Percentiles rank a stretch among this genome's conserved stretches.
phyloP scores from a whole-genome alignment of 164 flowering plant species.

The Tinospora cordifolia region DNA sequence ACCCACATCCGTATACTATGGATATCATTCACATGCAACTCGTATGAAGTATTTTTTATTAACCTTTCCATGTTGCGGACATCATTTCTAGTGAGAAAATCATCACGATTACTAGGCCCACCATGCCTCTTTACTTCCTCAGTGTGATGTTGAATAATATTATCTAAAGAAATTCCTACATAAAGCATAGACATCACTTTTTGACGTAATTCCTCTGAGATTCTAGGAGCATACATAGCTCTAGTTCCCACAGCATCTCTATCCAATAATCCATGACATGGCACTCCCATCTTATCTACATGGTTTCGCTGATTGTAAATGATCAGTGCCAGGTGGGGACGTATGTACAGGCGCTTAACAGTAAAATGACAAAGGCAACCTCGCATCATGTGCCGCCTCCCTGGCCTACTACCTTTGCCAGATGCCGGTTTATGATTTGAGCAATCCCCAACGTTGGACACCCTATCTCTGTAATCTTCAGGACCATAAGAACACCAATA shows the following conservation, averaged over 20 bases:
- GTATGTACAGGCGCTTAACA: slow-evolving; percentile 52
- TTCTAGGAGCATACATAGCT: slow-evolving; percentile 54
- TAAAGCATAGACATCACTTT: slow-evolving; percentile 49
- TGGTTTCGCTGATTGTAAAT: slow-evolving; percentile 48
- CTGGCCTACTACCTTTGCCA: slow-evolving; percentile 58
- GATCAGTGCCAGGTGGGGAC: slow-evolving; percentile 49
- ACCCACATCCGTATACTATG: slow-evolving; percentile 39
- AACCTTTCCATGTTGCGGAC: slow-evolving; percentile 47
- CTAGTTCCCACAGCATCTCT: slow-evolving; percentile 50
- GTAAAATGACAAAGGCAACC: slow-evolving; percentile 60
- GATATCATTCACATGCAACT: slow-evolving; percentile 30
- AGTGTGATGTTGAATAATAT: slow-evolving; percentile 38
- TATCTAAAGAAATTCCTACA: slow-evolving; percentile 43
- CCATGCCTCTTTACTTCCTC: slow-evolving; percentile 45
- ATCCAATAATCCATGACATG: slow-evolving; percentile 55
- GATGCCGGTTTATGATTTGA: slow-evolving; percentile 36
- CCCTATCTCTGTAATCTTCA: slow-evolving; percentile 49
- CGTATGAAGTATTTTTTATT: slow-evolving; percentile 30
- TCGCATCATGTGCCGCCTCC: slow-evolving; percentile 59
- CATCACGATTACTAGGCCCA: slow-evolving; percentile 46
- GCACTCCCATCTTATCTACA: slow-evolving; percentile 43
- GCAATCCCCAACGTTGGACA: slow-evolving; percentile 26
- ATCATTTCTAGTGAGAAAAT: slow-evolving; percentile 46
- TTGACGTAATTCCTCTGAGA: slow-evolving; percentile 47
- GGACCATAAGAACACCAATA: slow-evolving; percentile 49